These are phyloP conservation scores for Ceratocystis variospora DNA, from an alignment of 2,329 filamentous ascomycete genomes.

Conservation along the genomic window DNA sequence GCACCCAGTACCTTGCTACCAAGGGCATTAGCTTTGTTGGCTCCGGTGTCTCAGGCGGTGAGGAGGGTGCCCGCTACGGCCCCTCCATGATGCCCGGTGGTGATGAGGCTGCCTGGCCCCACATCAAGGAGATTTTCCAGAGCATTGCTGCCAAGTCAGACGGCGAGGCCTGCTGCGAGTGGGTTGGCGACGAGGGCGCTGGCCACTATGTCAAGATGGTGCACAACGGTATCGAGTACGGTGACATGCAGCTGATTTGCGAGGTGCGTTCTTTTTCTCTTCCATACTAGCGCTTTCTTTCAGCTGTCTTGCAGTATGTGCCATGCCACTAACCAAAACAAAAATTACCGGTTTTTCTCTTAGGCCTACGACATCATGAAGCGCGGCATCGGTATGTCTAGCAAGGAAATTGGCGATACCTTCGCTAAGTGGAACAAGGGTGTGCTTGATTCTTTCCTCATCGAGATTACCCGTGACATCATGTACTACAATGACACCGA, in stretches of 20 bases:
- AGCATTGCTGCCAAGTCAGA: constrained; percentile 95
- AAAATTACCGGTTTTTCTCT: not conserved
- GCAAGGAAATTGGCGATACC: constrained; percentile 93
- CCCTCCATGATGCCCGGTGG: constrained; percentile 98
- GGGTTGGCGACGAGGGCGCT: constrained; percentile 98
- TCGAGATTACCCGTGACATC: constrained; percentile 97
- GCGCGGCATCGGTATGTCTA: constrained; percentile 75
- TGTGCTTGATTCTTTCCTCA: constrained; percentile 96
- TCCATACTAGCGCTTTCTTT: not conserved
- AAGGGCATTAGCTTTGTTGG: constrained; percentile 96
- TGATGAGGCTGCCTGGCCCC: constrained; percentile 93
- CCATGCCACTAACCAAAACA: no score
- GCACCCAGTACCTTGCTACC: constrained; percentile 67
- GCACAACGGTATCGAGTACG: constrained; percentile 99
- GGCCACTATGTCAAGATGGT: constrained; percentile 99
- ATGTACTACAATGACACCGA: constrained; percentile 98
- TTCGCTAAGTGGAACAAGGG: constrained; percentile 97
- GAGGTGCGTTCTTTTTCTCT: constrained; percentile 47
- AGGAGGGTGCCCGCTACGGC: constrained; percentile 96
- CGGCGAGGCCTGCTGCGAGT: constrained; percentile 94
- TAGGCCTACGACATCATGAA: constrained; percentile 99
- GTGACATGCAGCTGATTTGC: constrained; percentile 99
- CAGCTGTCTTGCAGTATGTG: no score
- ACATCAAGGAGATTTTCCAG: constrained; percentile 99
- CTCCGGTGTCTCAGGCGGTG: constrained; percentile 94